Conservation (phyloP, 495 filamentous ascomycete genomes). For the Hypoxylon subgilvum region DNA sequence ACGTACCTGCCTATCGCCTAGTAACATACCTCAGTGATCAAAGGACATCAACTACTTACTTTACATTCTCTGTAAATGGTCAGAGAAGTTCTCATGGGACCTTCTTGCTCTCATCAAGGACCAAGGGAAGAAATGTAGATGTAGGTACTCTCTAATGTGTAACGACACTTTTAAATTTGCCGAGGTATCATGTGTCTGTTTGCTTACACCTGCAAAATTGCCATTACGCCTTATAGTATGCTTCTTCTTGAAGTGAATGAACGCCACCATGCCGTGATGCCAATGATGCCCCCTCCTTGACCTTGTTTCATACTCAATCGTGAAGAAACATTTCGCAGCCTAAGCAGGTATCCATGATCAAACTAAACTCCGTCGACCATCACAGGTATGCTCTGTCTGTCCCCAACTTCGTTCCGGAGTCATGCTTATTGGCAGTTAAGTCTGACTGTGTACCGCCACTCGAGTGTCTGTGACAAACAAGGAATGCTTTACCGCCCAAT, state of each 20-base stretch:
- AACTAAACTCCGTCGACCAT: neutral
- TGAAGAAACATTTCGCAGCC: constrained; percentile 1
- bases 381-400: neutral
- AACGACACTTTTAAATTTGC: constrained; percentile 7
- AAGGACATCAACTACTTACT: too few species aligned
- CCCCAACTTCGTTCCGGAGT: neutral
- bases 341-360: constrained; percentile 1
- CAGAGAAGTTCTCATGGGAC: too few species aligned
- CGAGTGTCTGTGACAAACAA: too few species aligned
- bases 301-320: constrained; percentile 5
- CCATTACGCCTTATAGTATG: constrained; percentile 27
- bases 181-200: neutral
- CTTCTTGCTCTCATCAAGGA: too few species aligned
- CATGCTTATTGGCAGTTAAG: neutral
- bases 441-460: too few species aligned
- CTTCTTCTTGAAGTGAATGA: constrained; percentile 12
- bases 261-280: constrained; percentile 28
- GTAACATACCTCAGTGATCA: too few species aligned
- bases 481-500: neutral
- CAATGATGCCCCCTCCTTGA: neutral
- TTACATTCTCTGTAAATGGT: too few species aligned
- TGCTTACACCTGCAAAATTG: constrained; percentile 9
- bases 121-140: too few species aligned
- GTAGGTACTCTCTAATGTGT: too few species aligned
- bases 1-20: too few species aligned